Evolutionary conservation across 192 early-diverging fungal genomes (phyloP), one percentile per base, ranked within the genome.

Genomic region (Coemansia sp.): DNA sequence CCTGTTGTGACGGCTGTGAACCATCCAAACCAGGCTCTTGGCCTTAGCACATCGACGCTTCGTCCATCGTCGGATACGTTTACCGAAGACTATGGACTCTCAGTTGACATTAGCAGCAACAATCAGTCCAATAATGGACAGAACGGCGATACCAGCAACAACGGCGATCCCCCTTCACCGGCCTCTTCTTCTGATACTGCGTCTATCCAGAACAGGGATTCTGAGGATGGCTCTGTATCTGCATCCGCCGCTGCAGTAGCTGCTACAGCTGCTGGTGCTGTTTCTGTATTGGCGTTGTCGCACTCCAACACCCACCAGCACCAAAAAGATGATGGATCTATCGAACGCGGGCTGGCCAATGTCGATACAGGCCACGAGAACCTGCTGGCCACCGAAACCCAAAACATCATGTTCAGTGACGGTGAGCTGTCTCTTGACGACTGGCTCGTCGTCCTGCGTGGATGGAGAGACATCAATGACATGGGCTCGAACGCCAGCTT

Each of bases 41-140:
- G 63, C 35, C 77, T 68, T 23, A 79, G 77, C 53, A 51, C 72
- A 20, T 79, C 77, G 40, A 79, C 77, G 18, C 59, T 79, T 35
- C 68, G 77, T 12, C 72, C 77, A 35, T 79, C 77, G 45, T 79
- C 77, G 2, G 77, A 79, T 55, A 79, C 77, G 2, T 72, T 72
- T 23, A 69, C 71, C 9, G 64, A 66, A 25, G 77, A 71, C 4
- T 62, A 64, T 40, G 31, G 55, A 0, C 55, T 57, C 7, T 57
- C 31, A 3, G 55, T 57, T 7, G 55, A 57, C 16, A 30, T 57
- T 3, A 66, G 35, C 37, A 48, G 37, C n/a, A 49, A 51, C n/a
- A 39, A 42, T 28, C 35, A 35, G 0, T 45, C 59, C n/a, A 49
- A 34, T 12, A 67, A 62, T 26, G 29, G 55, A 2, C 59, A 60